These are phyloP conservation scores for Xerocomus potaroensis DNA, from an alignment of 768 basidiomycete species.

Conservation along the genomic window DNA sequence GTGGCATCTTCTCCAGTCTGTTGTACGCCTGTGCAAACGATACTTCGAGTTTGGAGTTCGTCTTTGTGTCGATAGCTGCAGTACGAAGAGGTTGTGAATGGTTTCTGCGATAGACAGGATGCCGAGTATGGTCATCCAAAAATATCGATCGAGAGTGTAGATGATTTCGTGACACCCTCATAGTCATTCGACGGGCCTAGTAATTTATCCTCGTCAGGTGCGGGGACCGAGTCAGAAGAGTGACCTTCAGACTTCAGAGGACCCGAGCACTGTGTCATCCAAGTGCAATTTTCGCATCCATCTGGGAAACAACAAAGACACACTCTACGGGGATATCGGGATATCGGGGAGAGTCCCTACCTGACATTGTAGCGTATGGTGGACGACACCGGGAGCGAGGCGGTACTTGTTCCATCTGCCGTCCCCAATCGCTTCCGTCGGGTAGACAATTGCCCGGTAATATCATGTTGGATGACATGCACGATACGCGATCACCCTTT, in stretches of 20 bases:
- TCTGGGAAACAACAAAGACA: conserved; percentile 1
- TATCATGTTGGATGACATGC: conserved; percentile 12
- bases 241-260: conserved; percentile 6
- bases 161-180: not conserved
- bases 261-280: conserved; percentile 18
- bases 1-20: conserved; percentile 20
- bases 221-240: conserved; percentile 13
- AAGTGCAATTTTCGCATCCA: conserved; percentile 7
- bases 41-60: conserved; percentile 3
- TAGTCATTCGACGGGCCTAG: not conserved
- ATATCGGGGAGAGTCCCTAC: conserved; percentile 13
- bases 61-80: conserved; percentile 7
- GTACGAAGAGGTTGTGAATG: conserved; percentile 19
- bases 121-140: conserved; percentile 18
- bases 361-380: conserved; percentile 17
- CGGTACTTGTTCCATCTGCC: conserved; percentile 5
- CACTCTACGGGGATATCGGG: conserved; percentile 11
- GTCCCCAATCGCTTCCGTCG: conserved; percentile 10
- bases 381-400: conserved; percentile 4
- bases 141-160: conserved; percentile 4
- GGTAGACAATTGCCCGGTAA: conserved; percentile 15
- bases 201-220: conserved; percentile 16
- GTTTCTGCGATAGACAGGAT: conserved; percentile 17
- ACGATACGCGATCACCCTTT: conserved; percentile 5
- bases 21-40: conserved; percentile 18